Evolutionary conservation across 169 alveolate genomes (phyloP).

Genomic region (Cryptosporidium xiaoi): DNA sequence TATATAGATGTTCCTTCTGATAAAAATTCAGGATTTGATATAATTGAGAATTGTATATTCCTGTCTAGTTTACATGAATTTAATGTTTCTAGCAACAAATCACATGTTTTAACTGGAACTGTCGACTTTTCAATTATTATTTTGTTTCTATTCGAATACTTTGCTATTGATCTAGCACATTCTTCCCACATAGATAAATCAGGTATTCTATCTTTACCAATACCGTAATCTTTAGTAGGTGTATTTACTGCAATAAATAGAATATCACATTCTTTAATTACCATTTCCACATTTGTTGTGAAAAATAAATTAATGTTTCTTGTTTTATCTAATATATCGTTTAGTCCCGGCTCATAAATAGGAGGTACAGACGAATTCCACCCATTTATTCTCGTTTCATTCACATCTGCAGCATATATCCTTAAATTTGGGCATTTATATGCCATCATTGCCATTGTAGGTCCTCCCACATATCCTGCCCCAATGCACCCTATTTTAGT

Average conservation of each 20-base stretch:
- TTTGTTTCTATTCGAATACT: constrained; percentile 78
- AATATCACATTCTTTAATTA: constrained; percentile 84
- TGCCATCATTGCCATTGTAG: constrained; percentile 91
- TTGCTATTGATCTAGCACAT: constrained; percentile 81
- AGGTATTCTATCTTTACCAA: constrained; percentile 81
- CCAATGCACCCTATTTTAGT: constrained; percentile 87
- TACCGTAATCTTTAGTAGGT: constrained; percentile 85
- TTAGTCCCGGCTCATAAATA: constrained; percentile 87
- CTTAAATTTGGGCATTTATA: constrained; percentile 82
- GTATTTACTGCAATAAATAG: constrained; percentile 91
- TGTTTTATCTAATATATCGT: constrained; percentile 76
- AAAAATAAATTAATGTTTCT: constrained; percentile 83
- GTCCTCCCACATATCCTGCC: constrained; percentile 94
- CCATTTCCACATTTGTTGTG: constrained; percentile 84
- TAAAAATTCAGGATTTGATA: constrained; percentile 90
- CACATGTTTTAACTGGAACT: constrained; percentile 86
- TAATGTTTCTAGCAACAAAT: constrained; percentile 79
- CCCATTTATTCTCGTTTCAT: constrained; percentile 79
- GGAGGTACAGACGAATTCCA: constrained; percentile 87
- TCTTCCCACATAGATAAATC: constrained; percentile 81
- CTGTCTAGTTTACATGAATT: constrained; percentile 62
- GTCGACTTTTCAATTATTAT: constrained; percentile 87
- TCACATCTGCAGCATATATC: constrained; percentile 85
- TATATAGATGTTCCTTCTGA: constrained; percentile 89
- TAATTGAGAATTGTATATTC: constrained; percentile 79